phyloP scores from a whole-genome alignment of 1,284 basidiomycete species.

The Salmacisia buchloeana region DNA sequence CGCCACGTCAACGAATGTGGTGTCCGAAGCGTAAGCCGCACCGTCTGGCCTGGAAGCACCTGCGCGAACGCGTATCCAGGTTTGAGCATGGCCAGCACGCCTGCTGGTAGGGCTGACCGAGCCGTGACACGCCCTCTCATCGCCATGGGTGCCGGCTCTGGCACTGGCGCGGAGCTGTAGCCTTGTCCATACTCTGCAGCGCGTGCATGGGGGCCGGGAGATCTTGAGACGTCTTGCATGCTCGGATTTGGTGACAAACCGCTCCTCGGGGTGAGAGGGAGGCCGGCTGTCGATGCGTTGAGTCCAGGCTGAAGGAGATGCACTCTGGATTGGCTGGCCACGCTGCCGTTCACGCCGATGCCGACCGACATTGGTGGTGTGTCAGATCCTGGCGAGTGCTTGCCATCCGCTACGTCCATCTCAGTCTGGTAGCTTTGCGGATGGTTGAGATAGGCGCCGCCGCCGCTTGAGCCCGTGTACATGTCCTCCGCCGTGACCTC shows the following conservation, averaged over 20 bases:
- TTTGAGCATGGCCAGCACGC: conserved; percentile 38
- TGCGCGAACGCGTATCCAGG: conserved; percentile 71
- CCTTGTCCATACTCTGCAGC: background rate
- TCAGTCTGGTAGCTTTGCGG: background rate
- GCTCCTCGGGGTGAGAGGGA: background rate
- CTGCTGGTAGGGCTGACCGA: conserved; percentile 36
- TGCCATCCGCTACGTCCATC: background rate
- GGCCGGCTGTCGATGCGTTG: background rate
- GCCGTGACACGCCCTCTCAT: background rate
- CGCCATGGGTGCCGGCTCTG: background rate
- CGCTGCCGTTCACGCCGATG: background rate
- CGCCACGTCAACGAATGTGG: conserved; percentile 59
- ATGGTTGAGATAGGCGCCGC: background rate
- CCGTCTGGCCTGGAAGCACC: conserved; percentile 68
- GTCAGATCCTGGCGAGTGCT: background rate
- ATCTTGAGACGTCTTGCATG: background rate
- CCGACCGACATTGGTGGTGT: background rate
- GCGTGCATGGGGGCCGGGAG: too few species aligned
- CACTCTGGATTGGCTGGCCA: background rate
- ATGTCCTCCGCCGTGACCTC: background rate
- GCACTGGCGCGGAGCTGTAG: background rate
- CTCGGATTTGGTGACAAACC: background rate
- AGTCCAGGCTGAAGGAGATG: background rate
- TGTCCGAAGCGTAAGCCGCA: conserved; percentile 67
- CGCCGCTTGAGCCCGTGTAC: background rate